A percentile compares a stretch with the other conserved stretches of the same genome.
Evolutionary conservation across 495 filamentous ascomycete species (phyloP).

Genomic region (Neurospora terricola): DNA sequence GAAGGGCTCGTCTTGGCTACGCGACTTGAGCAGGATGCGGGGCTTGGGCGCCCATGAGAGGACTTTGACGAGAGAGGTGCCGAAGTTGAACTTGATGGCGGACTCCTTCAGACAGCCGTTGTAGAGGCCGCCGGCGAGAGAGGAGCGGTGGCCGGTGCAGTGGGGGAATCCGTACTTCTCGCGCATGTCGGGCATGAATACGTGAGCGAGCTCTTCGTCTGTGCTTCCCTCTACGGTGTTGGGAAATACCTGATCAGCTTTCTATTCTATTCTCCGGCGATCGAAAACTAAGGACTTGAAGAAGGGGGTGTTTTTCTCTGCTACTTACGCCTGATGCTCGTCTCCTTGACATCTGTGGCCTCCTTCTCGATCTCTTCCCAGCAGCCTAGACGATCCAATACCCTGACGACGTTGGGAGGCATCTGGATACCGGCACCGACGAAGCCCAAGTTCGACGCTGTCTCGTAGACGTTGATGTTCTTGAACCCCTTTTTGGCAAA

Average conservation of each 20-base stretch:
- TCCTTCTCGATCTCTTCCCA: slow-evolving; percentile 60
- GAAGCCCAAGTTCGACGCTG: slow-evolving; percentile 63
- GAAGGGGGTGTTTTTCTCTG: neutral
- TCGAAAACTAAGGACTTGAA: neutral
- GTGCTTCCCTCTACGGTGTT: slow-evolving; percentile 49
- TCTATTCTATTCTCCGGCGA: neutral
- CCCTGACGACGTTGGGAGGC: slow-evolving; percentile 68
- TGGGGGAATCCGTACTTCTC: slow-evolving; percentile 63
- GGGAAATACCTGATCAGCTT: neutral
- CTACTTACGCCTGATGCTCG: slow-evolving; percentile 30
- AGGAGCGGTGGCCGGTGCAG: slow-evolving; percentile 68
- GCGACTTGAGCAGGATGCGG: slow-evolving; percentile 46
- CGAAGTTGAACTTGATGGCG: slow-evolving; percentile 61
- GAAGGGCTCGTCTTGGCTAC: slow-evolving; percentile 41
- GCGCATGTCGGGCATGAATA: slow-evolving; percentile 56
- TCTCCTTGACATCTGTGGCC: slow-evolving; percentile 38
- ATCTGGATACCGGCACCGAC: slow-evolving; percentile 78
- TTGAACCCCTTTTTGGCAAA: slow-evolving; percentile 65
- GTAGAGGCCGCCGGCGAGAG: slow-evolving; percentile 59
- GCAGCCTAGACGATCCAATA: slow-evolving; percentile 58
- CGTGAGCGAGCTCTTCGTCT: slow-evolving; percentile 57
- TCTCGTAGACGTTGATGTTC: slow-evolving; percentile 63
- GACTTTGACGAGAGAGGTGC: slow-evolving; percentile 42
- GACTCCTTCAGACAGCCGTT: slow-evolving; percentile 53
- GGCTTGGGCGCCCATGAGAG: slow-evolving; percentile 45